Conservation (phyloP, 805 yeast genomes). For the Myxozyma monticola region DNA sequence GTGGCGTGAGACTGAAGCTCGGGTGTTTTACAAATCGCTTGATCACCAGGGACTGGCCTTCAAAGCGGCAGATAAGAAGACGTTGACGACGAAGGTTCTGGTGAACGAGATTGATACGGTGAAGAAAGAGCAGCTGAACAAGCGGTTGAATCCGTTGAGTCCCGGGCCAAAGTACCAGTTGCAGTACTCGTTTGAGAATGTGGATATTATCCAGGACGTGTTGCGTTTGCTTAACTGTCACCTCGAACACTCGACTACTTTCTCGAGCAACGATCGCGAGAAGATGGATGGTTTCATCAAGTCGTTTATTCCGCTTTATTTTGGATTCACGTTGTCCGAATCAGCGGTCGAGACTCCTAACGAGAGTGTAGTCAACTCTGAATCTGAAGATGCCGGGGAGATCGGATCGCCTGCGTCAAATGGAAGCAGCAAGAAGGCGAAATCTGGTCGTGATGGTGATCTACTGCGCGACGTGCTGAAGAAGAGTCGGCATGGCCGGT, state of each 20-base stretch:
- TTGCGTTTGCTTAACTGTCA: conserved; percentile 64
- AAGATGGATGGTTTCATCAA: conserved; percentile 69
- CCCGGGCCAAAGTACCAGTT: conserved; percentile 81
- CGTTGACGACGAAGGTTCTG: conserved; percentile 83
- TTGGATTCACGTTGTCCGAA: conserved; percentile 45
- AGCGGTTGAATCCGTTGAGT: conserved; percentile 79
- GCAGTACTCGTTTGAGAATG: conserved; percentile 63
- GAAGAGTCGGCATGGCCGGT: conserved; percentile 35
- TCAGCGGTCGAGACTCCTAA: conserved; percentile 45
- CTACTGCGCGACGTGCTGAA: conserved; percentile 53
- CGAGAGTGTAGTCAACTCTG: conserved; percentile 8
- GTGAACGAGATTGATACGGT: conserved; percentile 90
- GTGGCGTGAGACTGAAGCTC: conserved; percentile 98
- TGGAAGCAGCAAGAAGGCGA: conserved; percentile 6
- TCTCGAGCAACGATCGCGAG: conserved; percentile 79
- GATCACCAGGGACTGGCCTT: conserved; percentile 95
- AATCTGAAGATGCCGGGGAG: conserved; percentile 23
- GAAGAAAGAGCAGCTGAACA: conserved; percentile 86
- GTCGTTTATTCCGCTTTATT: conserved; percentile 70
- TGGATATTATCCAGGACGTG: conserved; percentile 71
- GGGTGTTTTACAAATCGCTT: conserved; percentile 86
- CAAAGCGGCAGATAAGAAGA: conserved; percentile 93
- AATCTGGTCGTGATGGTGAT: conserved; percentile 36
- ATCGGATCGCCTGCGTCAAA: conserved; percentile 14
- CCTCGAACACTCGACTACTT: conserved; percentile 66